These are phyloP conservation scores for Aspergillus felis DNA, from an alignment of 2,329 filamentous ascomycete species.

Conservation along the genomic window DNA sequence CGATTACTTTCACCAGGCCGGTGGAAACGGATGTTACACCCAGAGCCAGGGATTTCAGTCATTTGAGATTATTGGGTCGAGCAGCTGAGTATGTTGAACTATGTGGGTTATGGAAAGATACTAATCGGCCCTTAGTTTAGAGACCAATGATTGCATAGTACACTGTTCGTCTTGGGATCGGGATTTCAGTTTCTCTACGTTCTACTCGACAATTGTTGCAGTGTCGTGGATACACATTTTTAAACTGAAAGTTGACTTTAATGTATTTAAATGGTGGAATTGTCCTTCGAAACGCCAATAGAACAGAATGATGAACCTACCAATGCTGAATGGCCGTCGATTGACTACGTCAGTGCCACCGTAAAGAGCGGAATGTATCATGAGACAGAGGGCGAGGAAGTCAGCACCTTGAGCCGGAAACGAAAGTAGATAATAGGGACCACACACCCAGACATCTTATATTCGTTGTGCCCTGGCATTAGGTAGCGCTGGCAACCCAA, in stretches of 20 bases:
- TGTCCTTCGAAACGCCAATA: background rate
- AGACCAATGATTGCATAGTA: too few species aligned
- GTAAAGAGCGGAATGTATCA: background rate
- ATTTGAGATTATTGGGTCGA: background rate
- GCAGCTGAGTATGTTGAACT: background rate
- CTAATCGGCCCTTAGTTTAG: background rate
- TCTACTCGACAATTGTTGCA: too few species aligned
- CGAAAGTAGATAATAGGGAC: too few species aligned
- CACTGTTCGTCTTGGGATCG: background rate
- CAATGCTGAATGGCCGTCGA: background rate
- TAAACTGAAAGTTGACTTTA: background rate
- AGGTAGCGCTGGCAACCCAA: background rate
- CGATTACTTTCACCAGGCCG: background rate
- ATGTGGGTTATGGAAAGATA: background rate
- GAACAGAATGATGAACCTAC: background rate
- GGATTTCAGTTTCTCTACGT: background rate
- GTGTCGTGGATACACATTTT: background rate
- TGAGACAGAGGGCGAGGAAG: too few species aligned
- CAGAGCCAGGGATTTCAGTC: slow-evolving; percentile 3
- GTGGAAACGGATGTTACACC: background rate
- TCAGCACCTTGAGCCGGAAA: too few species aligned
- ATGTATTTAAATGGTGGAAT: background rate
- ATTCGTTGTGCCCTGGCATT: too few species aligned
- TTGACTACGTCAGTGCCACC: background rate
- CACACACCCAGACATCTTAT: too few species aligned